Percentiles rank a stretch among this genome's conserved stretches.
These are phyloP conservation scores for Athelia sp. DNA, from an alignment of 1,284 basidiomycete genomes.

Conservation along the genomic window DNA sequence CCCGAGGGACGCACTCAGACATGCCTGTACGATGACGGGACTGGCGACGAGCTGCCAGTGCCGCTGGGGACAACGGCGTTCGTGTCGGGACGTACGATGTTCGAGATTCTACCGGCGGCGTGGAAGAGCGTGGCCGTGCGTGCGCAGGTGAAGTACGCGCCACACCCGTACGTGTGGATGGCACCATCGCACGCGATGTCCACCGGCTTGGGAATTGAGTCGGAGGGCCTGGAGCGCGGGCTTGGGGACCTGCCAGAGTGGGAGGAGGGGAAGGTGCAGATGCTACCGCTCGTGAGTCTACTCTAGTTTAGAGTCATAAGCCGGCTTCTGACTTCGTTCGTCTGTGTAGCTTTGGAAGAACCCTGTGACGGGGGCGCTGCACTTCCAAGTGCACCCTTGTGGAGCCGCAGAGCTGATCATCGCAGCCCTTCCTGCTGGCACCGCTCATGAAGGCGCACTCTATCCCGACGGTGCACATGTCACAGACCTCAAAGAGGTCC, in stretches of 20 bases:
- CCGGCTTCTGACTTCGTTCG: background rate
- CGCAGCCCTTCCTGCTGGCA: slow-evolving; percentile 54
- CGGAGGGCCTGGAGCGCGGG: slow-evolving; percentile 65
- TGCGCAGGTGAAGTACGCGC: slow-evolving; percentile 59
- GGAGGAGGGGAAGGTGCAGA: slow-evolving; percentile 70
- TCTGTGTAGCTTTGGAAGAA: slow-evolving; percentile 76
- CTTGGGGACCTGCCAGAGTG: slow-evolving; percentile 66
- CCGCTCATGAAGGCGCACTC: slow-evolving; percentile 47
- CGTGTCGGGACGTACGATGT: slow-evolving; percentile 59
- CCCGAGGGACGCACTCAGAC: slow-evolving; percentile 52
- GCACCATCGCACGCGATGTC: slow-evolving; percentile 64
- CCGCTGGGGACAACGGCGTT: slow-evolving; percentile 67
- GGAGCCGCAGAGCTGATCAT: slow-evolving; percentile 53
- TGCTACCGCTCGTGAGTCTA: slow-evolving; percentile 45
- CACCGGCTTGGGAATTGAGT: slow-evolving; percentile 77
- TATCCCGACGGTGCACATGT: slow-evolving; percentile 75
- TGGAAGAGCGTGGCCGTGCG: slow-evolving; percentile 63
- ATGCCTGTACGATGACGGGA: slow-evolving; percentile 65
- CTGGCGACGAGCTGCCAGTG: slow-evolving; percentile 59
- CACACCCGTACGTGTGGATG: slow-evolving; percentile 88
- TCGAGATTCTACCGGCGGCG: slow-evolving; percentile 53
- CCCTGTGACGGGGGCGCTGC: slow-evolving; percentile 67
- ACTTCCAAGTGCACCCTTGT: slow-evolving; percentile 77
- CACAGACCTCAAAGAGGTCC: slow-evolving; percentile 63
- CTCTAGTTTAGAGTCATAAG: slow-evolving; percentile 3